Evolutionary conservation across 768 basidiomycete species (phyloP), one percentile per base, ranked within the genome.

Genomic region (Rhodotorula toruloides): DNA sequence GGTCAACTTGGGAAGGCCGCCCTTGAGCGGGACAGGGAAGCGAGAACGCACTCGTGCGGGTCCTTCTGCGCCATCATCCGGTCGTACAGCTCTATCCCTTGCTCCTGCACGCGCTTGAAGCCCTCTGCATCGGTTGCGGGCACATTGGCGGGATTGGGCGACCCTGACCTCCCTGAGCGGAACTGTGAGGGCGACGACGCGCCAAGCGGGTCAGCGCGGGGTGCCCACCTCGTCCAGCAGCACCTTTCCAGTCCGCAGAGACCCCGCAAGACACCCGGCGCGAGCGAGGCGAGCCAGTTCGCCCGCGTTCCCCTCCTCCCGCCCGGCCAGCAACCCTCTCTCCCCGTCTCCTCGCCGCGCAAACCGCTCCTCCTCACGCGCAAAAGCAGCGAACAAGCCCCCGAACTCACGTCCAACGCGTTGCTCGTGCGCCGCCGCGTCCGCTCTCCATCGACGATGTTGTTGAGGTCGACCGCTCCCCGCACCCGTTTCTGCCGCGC

Each of bases 71-170:
- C 19, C n/a, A 65, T 39, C 21, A 72, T 40, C 39, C 56, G 53
- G n/a, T 65, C 60, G 36, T 49, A 68, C 29, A 72, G 36, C 32
- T 54, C 31, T 5, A 43, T 37, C 1, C 60, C 67, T 2, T 47
- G 40, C 31, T 58, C n/a, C 29, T 31, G 39, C 14, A 68, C 67
- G 29, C 58, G 53, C 39, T 65, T 56, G 27, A 46, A 60, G 34
- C 58, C 63, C 53, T 67, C 54, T 8, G 52, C 31, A 16, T 42
- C 54, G 17, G 25, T 43, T n/a, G 60, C 60, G 1, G 40, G 48
- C 11, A 49, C 34, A 12, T 36, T 58, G n/a, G 52, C 37, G 10
- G 55, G 63, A 27, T 47, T 50, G 29, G 47, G 47, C 31, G 50
- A 46, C 22, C 48, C 48, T 4, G 39, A 21, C n/a, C n/a, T n/a